These are phyloP conservation scores for Talaromyces sp. DNA, from an alignment of 2,329 filamentous ascomycete genomes.

Conservation along the genomic window DNA sequence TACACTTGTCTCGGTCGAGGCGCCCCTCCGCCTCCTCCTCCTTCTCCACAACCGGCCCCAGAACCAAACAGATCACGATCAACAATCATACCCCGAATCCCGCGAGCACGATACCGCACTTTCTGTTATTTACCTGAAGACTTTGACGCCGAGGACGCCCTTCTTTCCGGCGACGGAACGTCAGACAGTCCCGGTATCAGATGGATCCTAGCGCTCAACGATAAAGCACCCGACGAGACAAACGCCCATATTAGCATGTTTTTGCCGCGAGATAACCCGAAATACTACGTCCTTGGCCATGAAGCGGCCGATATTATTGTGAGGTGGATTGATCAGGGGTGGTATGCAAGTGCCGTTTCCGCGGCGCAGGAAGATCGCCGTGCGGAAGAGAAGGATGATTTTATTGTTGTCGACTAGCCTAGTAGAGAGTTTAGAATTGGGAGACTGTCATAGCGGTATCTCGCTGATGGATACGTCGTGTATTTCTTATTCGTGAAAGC, in stretches of 20 bases:
- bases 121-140: slow-evolving; percentile 77
- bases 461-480: neutral
- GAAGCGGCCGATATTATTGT: slow-evolving; percentile 33
- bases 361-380: neutral
- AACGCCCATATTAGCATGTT: slow-evolving; percentile 63
- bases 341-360: slow-evolving; percentile 27
- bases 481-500: neutral
- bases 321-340: slow-evolving; percentile 34
- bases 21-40: slow-evolving; percentile 34
- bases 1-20: slow-evolving; percentile 77
- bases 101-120: slow-evolving; percentile 60
- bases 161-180: slow-evolving; percentile 17
- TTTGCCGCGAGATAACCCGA: slow-evolving; percentile 37
- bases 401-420: slow-evolving; percentile 3
- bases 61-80: neutral
- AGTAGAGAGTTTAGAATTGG: neutral
- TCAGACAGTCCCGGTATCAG: slow-evolving; percentile 32
- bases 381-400: slow-evolving; percentile 10
- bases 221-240: slow-evolving; percentile 71
- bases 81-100: slow-evolving; percentile 17
- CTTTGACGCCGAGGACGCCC: slow-evolving; percentile 24
- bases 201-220: slow-evolving; percentile 71
- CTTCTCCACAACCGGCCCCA: slow-evolving; percentile 18
- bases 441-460: too few species aligned
- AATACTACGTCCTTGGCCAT: slow-evolving; percentile 34